These are phyloP conservation scores for Ustulina deusta DNA, from an alignment of 2,329 filamentous ascomycete genomes.

Conservation along the genomic window DNA sequence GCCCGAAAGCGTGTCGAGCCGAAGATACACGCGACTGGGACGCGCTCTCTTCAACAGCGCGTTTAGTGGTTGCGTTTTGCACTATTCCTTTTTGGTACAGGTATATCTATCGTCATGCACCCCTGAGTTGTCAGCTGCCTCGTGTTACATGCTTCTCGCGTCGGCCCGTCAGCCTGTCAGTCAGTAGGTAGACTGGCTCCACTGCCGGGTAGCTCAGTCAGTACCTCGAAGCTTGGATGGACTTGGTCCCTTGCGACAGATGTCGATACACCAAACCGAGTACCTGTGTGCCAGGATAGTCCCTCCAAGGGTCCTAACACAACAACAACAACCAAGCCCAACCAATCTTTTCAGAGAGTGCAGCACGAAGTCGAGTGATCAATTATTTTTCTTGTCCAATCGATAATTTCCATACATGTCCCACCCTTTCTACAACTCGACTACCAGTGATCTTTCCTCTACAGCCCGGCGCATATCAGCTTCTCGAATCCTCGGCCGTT, in stretches of 20 bases:
- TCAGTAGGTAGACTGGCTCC: neutral
- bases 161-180: neutral
- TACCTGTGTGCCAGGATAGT: neutral
- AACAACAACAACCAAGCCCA: neutral
- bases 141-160: constrained; percentile 15
- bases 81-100: constrained; percentile 5
- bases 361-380: neutral
- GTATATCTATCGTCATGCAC: neutral
- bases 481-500: neutral
- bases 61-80: constrained; percentile 42
- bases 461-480: neutral
- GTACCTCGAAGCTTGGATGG: too few relatives aligned
- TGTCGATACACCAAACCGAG: constrained; percentile 11
- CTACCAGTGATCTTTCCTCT: neutral
- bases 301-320: neutral
- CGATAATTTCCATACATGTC: neutral
- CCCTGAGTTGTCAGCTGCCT: constrained; percentile 24
- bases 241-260: constrained; percentile 23
- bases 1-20: constrained; percentile 30
- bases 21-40: constrained; percentile 31
- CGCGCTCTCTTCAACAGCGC: constrained; percentile 40
- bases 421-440: neutral
- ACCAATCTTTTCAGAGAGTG: neutral
- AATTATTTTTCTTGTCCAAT: neutral
- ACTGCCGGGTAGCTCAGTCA: constrained; percentile 22